Base-by-base conservation (phyloP, 1,139 yeast genomes). In the Sugiyamaella neomexicana region DNA sequence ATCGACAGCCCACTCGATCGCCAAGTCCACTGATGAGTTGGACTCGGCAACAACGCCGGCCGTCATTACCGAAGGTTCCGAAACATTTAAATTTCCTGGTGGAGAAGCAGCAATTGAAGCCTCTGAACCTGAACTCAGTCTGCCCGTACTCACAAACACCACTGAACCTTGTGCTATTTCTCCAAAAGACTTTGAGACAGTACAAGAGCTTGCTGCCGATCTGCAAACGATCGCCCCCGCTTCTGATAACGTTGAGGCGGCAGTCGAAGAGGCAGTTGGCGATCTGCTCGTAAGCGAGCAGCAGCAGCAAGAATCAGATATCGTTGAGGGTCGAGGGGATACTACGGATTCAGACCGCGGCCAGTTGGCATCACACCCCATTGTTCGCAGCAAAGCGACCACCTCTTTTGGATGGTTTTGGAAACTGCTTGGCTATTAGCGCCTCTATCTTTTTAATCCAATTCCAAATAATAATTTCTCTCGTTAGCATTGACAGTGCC, bases 401-500 rank as follows among this genome's bases (percentile, higher is more conserved):
- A 8, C 36, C n/a, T n/a, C n/a, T n/a, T n/a, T 29, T n/a, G 29
- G 40, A 16, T 50, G 54, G 54, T 39, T 39, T 38, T 50, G 54
- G 52, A 42, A 38, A n/a, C 6, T 49, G 4, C 37, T 49, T 15
- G 34, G 45, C 31, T 38, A 46, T 23, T 45, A 36, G 7, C 23
- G n/a, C 5, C 2, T 23, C 17, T 2, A 16, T 44, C 25, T 16
- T 32, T 27, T 44, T n/a, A n/a, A n/a, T n/a, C n/a, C n/a, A n/a
- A n/a, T n/a, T n/a, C n/a, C n/a, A n/a, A n/a, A n/a, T n/a, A n/a
- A n/a, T n/a, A n/a, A n/a, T n/a, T n/a, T n/a, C n/a, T n/a, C n/a
- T n/a, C n/a, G n/a, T n/a, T n/a, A n/a, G n/a, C n/a, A n/a, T n/a
- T n/a, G n/a, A n/a, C n/a, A n/a, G n/a, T n/a, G n/a, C n/a, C n/a